Evolutionary conservation across 768 basidiomycete genomes (phyloP).

Genomic region (Guyanaporus albipodus): DNA sequence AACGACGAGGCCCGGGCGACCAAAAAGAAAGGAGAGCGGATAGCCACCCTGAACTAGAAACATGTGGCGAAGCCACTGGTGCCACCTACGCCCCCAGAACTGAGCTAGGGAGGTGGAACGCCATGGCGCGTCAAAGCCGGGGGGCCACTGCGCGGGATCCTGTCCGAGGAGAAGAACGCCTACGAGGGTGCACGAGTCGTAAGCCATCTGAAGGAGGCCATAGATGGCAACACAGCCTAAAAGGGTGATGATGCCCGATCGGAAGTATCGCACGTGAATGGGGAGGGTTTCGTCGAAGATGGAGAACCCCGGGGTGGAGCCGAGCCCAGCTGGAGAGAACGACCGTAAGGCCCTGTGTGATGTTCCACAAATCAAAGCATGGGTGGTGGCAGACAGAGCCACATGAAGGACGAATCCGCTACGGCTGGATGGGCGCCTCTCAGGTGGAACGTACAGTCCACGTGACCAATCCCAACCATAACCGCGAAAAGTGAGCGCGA

Average conservation of each 20-base stretch:
- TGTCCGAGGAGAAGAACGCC: constrained; percentile 1
- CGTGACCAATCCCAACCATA: not conserved
- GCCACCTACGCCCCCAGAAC: constrained; percentile 4
- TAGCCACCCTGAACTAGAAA: constrained; percentile 1
- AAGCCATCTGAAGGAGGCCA: not conserved
- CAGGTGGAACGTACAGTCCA: not conserved
- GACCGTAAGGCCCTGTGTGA: not conserved
- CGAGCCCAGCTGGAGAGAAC: constrained; percentile 1
- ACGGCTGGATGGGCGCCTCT: not conserved
- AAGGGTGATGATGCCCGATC: not conserved
- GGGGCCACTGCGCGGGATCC: constrained; percentile 1
- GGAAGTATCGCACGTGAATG: not conserved
- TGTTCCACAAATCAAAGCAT: not conserved
- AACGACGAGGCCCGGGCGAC: not conserved
- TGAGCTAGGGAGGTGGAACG: not conserved
- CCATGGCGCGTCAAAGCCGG: constrained; percentile 1
- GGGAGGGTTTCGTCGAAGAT: not conserved
- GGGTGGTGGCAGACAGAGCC: not conserved
- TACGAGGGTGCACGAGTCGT: not conserved
- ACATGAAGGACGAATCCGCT: not conserved
- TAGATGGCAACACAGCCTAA: not conserved
- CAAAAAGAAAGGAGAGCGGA: constrained; percentile 1
- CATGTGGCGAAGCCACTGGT: constrained; percentile 2
- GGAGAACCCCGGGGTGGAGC: not conserved
- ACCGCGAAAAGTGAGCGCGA: not conserved